phyloP scores from a whole-genome alignment of 2,329 filamentous ascomycete species.

The Ophiocordyceps polyrhachis-furcata region DNA sequence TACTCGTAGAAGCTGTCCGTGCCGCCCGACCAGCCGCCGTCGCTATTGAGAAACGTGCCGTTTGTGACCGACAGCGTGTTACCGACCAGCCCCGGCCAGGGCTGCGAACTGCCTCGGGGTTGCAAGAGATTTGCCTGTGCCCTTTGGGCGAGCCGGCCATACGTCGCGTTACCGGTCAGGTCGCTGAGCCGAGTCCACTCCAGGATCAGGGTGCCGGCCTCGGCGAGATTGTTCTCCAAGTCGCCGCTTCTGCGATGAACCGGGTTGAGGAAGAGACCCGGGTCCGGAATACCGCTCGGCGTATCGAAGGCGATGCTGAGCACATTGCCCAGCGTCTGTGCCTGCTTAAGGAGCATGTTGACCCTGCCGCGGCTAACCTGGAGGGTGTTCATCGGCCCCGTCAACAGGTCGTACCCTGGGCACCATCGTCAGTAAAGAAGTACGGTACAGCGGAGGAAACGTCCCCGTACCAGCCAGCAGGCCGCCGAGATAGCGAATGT shows the following conservation, averaged over 20 bases:
- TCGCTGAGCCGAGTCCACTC: conserved; percentile 75
- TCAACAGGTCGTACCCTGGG: conserved; percentile 50
- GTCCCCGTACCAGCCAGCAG: conserved; percentile 44
- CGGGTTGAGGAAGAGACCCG: conserved; percentile 42
- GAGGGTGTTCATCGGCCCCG: conserved; percentile 39
- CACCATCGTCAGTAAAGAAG: neutral
- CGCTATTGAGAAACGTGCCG: conserved; percentile 46
- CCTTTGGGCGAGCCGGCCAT: conserved; percentile 45
- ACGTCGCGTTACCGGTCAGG: conserved; percentile 47
- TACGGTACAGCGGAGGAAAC: too few species aligned
- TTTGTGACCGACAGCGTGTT: conserved; percentile 43
- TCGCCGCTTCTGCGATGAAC: conserved; percentile 27
- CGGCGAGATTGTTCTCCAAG: conserved; percentile 52
- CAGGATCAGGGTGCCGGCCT: conserved; percentile 57
- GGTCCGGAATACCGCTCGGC: conserved; percentile 53
- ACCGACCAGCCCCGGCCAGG: conserved; percentile 62
- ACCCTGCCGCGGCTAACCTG: conserved; percentile 26
- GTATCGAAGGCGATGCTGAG: conserved; percentile 67
- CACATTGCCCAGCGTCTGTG: conserved; percentile 48
- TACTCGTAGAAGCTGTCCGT: conserved; percentile 79
- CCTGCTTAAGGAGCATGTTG: conserved; percentile 44
- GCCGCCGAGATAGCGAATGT: conserved; percentile 59
- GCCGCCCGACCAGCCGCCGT: conserved; percentile 60
- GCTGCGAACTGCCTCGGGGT: conserved; percentile 40
- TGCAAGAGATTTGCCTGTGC: conserved; percentile 52